Percentiles rank a stretch among this genome's conserved stretches.
These are phyloP conservation scores for Phylloporus sp. DNA, from an alignment of 768 basidiomycete genomes.

Conservation along the genomic window DNA sequence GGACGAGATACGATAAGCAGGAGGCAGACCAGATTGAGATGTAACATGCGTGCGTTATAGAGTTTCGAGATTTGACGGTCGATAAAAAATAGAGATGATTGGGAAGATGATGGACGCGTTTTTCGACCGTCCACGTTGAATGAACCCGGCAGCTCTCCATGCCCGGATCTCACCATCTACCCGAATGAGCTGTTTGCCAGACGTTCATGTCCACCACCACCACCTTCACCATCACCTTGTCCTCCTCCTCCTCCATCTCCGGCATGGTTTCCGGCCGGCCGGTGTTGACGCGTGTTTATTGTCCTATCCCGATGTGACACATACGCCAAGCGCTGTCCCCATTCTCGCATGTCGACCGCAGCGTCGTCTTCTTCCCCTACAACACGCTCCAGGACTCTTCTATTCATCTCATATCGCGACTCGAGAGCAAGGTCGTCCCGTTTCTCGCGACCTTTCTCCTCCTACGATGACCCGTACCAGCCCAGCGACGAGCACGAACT, in stretches of 20 bases:
- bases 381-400: conserved; percentile 82
- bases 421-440: conserved; percentile 48
- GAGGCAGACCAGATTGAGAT: conserved; percentile 4
- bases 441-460: conserved; percentile 36
- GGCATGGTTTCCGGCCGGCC: not conserved
- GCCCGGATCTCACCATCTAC: conserved; percentile 3
- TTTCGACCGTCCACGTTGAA: conserved; percentile 2
- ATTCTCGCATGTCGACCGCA: conserved; percentile 29
- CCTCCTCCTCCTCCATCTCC: not conserved
- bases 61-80: conserved; percentile 21
- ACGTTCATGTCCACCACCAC: not conserved
- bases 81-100: conserved; percentile 14
- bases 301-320: conserved; percentile 10
- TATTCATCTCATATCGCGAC: conserved; percentile 92
- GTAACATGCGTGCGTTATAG: conserved; percentile 10
- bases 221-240: too few relatives aligned
- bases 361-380: conserved; percentile 37
- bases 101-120: conserved; percentile 3
- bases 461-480: conserved; percentile 45
- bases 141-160: not conserved
- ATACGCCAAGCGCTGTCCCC: conserved; percentile 12
- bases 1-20: conserved; percentile 26
- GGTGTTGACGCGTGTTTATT: conserved; percentile 26
- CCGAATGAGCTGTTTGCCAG: too few relatives aligned
- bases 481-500: conserved; percentile 55